phyloP scores from a whole-genome alignment of 768 basidiomycete species.

The Naganishia vishniacii region DNA sequence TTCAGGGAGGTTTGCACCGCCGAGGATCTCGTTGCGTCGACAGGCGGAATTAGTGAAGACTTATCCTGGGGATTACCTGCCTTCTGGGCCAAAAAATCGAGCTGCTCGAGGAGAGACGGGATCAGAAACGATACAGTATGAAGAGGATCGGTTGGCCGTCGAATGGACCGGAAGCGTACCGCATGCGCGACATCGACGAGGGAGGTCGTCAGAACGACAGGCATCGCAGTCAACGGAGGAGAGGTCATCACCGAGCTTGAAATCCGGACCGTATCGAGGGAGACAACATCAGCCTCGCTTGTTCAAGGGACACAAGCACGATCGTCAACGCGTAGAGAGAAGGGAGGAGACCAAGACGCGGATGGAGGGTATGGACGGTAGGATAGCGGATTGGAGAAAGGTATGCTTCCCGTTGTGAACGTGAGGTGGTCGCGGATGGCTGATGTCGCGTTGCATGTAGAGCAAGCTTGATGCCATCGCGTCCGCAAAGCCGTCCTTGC shows the following conservation, averaged over 20 bases:
- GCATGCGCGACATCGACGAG: neutral
- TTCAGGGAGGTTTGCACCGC: slow-evolving; percentile 24
- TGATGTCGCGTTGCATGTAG: neutral
- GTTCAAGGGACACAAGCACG: slow-evolving; percentile 45
- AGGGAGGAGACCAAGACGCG: slow-evolving; percentile 35
- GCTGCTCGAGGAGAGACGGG: neutral
- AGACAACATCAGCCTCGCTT: slow-evolving; percentile 28
- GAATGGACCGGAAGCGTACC: slow-evolving; percentile 30
- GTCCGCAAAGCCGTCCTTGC: slow-evolving; percentile 21
- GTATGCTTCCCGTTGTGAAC: slow-evolving; percentile 28
- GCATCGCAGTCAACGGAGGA: neutral
- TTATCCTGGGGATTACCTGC: slow-evolving; percentile 28
- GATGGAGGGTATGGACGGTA: slow-evolving; percentile 42
- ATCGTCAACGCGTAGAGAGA: slow-evolving; percentile 34
- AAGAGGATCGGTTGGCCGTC: slow-evolving; percentile 25
- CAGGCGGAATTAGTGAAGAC: slow-evolving; percentile 34
- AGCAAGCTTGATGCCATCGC: slow-evolving; percentile 19
- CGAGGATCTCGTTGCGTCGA: slow-evolving; percentile 33
- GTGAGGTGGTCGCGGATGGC: neutral
- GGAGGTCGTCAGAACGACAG: no score
- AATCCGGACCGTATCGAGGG: slow-evolving; percentile 29
- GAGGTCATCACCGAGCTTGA: slow-evolving; percentile 22
- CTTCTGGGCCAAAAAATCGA: neutral
- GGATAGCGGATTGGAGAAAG: slow-evolving; percentile 41
- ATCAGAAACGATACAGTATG: slow-evolving; percentile 22